phyloP scores from a whole-genome alignment of 208 protist genomes.

The Leishmania arabica region DNA sequence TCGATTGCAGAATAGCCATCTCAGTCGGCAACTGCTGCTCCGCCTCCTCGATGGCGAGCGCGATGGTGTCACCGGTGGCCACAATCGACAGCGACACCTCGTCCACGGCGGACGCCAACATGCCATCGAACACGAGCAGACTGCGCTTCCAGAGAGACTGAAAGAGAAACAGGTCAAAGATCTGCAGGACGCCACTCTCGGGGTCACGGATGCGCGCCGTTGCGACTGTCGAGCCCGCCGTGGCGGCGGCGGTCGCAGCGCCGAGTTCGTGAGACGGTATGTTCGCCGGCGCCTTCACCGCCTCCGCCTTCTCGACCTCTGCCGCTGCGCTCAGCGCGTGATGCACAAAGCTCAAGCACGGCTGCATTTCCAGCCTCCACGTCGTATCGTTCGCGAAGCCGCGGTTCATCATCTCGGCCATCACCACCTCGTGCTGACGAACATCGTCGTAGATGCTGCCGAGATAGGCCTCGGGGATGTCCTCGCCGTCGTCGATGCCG shows the following conservation, averaged over 20 bases:
- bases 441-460: slow-evolving; percentile 94
- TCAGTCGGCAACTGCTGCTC: slow-evolving; percentile 20
- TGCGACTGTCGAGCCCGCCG: neutral
- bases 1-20: slow-evolving; percentile 33
- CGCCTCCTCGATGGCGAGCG: slow-evolving; percentile 32
- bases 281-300: slow-evolving; percentile 14
- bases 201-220: neutral
- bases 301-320: slow-evolving; percentile 2
- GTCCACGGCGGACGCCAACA: slow-evolving; percentile 35
- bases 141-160: slow-evolving; percentile 51
- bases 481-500: slow-evolving; percentile 95
- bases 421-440: slow-evolving; percentile 88
- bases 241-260: neutral
- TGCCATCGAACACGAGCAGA: slow-evolving; percentile 57
- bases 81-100: slow-evolving; percentile 32
- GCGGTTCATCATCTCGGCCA: slow-evolving; percentile 87
- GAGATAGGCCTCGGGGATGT: slow-evolving; percentile 91
- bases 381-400: slow-evolving; percentile 84
- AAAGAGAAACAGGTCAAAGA: slow-evolving; percentile 58
- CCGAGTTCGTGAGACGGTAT: slow-evolving; percentile 9
- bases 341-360: slow-evolving; percentile 21
- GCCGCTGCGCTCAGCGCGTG: slow-evolving; percentile 5
- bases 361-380: slow-evolving; percentile 79
- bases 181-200: neutral
- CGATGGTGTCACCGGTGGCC: slow-evolving; percentile 16